phyloP scores from a whole-genome alignment of 257 asterid genomes.

The Cinchona pubescens region DNA sequence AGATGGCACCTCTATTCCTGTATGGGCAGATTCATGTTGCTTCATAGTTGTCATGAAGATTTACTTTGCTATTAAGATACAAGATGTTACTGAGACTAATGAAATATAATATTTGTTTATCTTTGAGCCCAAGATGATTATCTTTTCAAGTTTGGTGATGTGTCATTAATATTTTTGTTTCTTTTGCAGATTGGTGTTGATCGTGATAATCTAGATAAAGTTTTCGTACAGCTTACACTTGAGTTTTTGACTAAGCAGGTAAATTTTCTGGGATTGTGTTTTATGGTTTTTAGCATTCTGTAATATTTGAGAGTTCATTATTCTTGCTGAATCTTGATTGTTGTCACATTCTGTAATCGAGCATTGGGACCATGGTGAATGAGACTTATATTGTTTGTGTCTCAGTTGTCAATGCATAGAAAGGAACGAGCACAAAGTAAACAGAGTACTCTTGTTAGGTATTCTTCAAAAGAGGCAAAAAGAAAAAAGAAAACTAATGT shows the following conservation, averaged over 20 bases:
- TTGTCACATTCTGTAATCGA: neutral
- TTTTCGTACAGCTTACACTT: slow-evolving; percentile 78
- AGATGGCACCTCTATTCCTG: neutral
- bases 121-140: slow-evolving; percentile 4
- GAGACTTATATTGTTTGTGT: neutral
- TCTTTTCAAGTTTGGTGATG: slow-evolving; percentile 17
- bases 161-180: slow-evolving; percentile 11
- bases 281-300: neutral
- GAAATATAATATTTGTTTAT: neutral
- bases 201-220: slow-evolving; percentile 63
- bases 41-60: neutral
- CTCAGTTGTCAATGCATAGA: too few relatives aligned
- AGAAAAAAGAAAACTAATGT: too few relatives aligned
- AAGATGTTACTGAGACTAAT: neutral
- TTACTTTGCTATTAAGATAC: neutral
- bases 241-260: slow-evolving; percentile 94
- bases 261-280: slow-evolving; percentile 11
- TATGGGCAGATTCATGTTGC: neutral
- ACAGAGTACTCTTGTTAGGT: neutral
- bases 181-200: slow-evolving; percentile 80
- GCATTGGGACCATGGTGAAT: neutral
- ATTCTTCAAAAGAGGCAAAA: neutral
- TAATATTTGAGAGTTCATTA: neutral
- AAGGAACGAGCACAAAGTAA: neutral
- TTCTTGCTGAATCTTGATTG: neutral